These are phyloP conservation scores for Pachyrhizus erosus DNA, from an alignment of 306 rosid species.

Conservation along the genomic window DNA sequence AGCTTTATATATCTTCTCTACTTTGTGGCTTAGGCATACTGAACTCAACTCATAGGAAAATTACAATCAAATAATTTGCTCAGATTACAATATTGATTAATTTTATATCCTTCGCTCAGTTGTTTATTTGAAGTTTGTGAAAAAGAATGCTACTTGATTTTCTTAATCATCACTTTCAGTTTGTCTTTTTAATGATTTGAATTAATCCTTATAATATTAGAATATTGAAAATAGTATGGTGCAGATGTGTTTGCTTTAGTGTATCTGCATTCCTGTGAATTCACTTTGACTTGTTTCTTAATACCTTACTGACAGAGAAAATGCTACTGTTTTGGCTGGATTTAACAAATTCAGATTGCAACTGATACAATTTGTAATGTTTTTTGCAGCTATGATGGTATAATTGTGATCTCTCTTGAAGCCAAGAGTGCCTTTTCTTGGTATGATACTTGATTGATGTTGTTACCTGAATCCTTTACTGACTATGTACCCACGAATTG, in stretches of 20 bases:
- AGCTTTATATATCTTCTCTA: background rate
- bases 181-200: background rate
- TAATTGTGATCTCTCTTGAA: slow-evolving; percentile 78
- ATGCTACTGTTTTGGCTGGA: slow-evolving; percentile 24
- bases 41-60: background rate
- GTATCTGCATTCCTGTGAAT: background rate
- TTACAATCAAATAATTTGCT: background rate
- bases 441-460: slow-evolving; percentile 55
- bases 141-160: background rate
- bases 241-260: background rate
- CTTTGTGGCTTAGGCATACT: background rate
- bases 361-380: no score
- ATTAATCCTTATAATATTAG: slow-evolving; percentile 12
- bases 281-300: background rate
- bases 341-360: slow-evolving; percentile 34
- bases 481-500: background rate
- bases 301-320: slow-evolving; percentile 10
- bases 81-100: slow-evolving; percentile 19
- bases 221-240: background rate
- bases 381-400: slow-evolving; percentile 84
- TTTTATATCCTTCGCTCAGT: background rate
- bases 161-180: background rate
- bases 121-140: background rate
- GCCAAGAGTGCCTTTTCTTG: slow-evolving; percentile 84
- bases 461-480: slow-evolving; percentile 35